Base-by-base conservation (phyloP, 1,284 basidiomycete species). In the Boletus sp. region DNA sequence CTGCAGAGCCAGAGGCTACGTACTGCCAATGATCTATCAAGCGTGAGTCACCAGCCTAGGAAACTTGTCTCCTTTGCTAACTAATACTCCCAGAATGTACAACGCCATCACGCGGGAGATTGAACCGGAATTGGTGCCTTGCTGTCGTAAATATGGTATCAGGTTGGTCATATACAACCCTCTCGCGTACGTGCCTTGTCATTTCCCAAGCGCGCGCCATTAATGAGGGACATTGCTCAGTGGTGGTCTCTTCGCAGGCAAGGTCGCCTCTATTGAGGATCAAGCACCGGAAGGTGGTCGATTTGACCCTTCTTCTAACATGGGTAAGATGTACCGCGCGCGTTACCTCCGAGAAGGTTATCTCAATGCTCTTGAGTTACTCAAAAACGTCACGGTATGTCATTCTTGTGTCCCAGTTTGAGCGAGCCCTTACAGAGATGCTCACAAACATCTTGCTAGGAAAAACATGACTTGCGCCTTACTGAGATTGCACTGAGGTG, bases 51-150 rank as follows among this genome's bases (percentile, higher is more conserved):
- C 44, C 30, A 28, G 7, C 3, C 28, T 4, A 17, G 10, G 21
- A 33, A 17, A 17, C 21, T 3, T 19, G 17, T 47, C 23, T 27
- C 11, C 17, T 35, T 55, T 23, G 16, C 27, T 35, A 19, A 54
- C 21, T 10, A 4, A 54, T 17, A 13, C 31, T 11, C 14, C 2
- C 30, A 78, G 80, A 17, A 82, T 83, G 78, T 84, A 84, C 68
- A 84, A 84, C 58, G 79, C 81, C 2, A 74, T 84, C 61, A 82
- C 81, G 2, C 79, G 84, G 11, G 77, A 77, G 46, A 82, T 83
- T 52, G 83, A 87, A 64, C 62, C 81, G 2, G 84, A 87, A 69
- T 77, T 86, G 27, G 72, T 85, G n/a, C 83, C 82, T 3, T 84
- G 83, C 71, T 77, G 79, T 61, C 78, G 84, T 56, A 85, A 85